A percentile compares a stretch with the other conserved stretches of the same genome.
phyloP scores from a whole-genome alignment of 495 filamentous ascomycete genomes.

The Rhizodiscina lignyota region DNA sequence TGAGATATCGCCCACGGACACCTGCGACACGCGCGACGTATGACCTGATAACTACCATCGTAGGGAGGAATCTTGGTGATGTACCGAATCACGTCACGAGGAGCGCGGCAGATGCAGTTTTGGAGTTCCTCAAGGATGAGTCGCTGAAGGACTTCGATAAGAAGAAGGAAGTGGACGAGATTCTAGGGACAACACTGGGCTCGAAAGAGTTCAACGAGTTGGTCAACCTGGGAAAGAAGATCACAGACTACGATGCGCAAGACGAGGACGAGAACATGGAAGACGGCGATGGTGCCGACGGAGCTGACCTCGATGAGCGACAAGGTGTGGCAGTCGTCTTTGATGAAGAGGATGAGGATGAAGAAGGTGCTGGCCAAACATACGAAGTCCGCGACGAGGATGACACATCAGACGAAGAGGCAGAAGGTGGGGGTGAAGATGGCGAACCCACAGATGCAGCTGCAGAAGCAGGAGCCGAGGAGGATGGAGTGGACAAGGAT shows the following conservation, averaged over 20 bases:
- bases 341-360: conserved; percentile 81
- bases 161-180: conserved; percentile 92
- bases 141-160: conserved; percentile 95
- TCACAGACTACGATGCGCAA: conserved; percentile 95
- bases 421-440: conserved; percentile 33
- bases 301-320: conserved; percentile 73
- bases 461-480: conserved; percentile 29
- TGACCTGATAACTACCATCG: conserved; percentile 83
- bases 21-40: conserved; percentile 89
- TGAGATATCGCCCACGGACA: conserved; percentile 77
- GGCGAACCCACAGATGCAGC: conserved; percentile 35
- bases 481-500: conserved; percentile 26
- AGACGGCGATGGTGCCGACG: conserved; percentile 37
- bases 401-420: conserved; percentile 53
- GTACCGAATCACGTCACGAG: conserved; percentile 81
- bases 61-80: conserved; percentile 77
- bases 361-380: conserved; percentile 59
- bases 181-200: conserved; percentile 64
- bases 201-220: conserved; percentile 94
- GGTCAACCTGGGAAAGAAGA: conserved; percentile 94
- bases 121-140: conserved; percentile 89
- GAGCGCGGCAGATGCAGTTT: conserved; percentile 85
- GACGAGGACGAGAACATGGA: conserved; percentile 90
- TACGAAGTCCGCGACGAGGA: conserved; percentile 71
- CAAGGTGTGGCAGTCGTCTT: conserved; percentile 97